A percentile compares a stretch with the other conserved stretches of the same genome.
These are phyloP conservation scores for Canna indica DNA, from an alignment of 176 grass and related monocot genomes.

Conservation along the genomic window DNA sequence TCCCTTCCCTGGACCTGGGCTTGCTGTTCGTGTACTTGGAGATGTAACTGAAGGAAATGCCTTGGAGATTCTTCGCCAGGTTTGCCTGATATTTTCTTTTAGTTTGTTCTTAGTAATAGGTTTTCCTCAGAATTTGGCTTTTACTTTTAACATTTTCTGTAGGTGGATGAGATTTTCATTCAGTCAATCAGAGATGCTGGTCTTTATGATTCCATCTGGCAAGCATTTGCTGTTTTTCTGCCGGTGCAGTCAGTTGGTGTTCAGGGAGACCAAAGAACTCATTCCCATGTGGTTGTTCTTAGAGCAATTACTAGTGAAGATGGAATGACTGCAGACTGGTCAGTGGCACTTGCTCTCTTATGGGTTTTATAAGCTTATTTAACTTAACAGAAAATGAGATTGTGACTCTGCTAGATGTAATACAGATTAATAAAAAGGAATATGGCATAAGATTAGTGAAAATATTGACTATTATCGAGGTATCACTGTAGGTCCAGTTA, in stretches of 20 bases:
- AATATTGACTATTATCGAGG: background rate
- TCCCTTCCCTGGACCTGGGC: conserved; percentile 91
- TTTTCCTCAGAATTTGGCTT: conserved; percentile 3
- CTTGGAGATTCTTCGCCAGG: conserved; percentile 78
- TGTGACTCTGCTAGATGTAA: background rate
- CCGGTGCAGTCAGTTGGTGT: conserved; percentile 73
- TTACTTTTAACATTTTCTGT: background rate
- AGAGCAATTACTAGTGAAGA: conserved; percentile 75
- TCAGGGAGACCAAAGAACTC: conserved; percentile 82
- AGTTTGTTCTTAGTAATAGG: background rate
- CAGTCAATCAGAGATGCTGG: conserved; percentile 82
- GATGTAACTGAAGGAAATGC: conserved; percentile 90
- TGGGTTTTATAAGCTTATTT: too few relatives aligned
- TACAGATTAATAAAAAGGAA: background rate
- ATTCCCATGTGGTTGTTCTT: conserved; percentile 58
- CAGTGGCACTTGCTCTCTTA: too few relatives aligned
- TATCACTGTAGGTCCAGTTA: background rate
- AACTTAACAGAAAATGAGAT: conserved; percentile 1
- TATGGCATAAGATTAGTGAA: background rate
- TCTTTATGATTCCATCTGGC: conserved; percentile 78
- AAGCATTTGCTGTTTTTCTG: conserved; percentile 81
- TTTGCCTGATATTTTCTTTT: conserved; percentile 16
- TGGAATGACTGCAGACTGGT: conserved; percentile 91
- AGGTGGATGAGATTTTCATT: conserved; percentile 93
- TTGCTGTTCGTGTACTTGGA: conserved; percentile 71